Evolutionary conservation across 2,329 filamentous ascomycete species (phyloP).

Genomic region (Pyrenochaeta sp.): DNA sequence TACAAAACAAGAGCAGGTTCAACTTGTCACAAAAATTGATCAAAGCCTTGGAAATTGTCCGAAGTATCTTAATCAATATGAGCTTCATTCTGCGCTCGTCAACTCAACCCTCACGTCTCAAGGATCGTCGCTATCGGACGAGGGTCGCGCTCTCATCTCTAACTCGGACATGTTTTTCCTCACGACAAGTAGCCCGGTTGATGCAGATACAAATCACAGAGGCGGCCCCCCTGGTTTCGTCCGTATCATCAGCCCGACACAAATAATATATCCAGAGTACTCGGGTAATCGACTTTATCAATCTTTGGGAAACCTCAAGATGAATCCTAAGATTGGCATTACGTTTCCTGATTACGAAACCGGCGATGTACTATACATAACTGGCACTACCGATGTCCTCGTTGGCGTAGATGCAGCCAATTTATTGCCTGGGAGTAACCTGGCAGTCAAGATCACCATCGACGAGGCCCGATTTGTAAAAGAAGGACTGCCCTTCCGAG

Average conservation of each 20-base stretch:
- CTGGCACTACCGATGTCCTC: slow-evolving; percentile 72
- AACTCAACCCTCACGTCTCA: slow-evolving; percentile 61
- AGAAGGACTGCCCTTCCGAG: slow-evolving; percentile 73
- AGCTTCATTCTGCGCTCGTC: slow-evolving; percentile 64
- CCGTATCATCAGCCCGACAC: slow-evolving; percentile 67
- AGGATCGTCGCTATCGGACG: slow-evolving; percentile 57
- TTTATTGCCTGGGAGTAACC: slow-evolving; percentile 72
- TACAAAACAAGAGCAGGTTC: slow-evolving; percentile 50
- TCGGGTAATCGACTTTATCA: slow-evolving; percentile 87
- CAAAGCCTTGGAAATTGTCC: slow-evolving; percentile 83
- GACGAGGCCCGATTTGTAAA: slow-evolving; percentile 68
- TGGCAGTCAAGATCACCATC: slow-evolving; percentile 74
- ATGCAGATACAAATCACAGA: slow-evolving; percentile 86
- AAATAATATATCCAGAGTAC: slow-evolving; percentile 81
- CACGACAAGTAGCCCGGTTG: slow-evolving; percentile 66
- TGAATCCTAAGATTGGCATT: slow-evolving; percentile 72
- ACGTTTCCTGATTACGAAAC: slow-evolving; percentile 77
- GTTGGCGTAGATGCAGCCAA: slow-evolving; percentile 67
- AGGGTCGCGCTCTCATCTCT: slow-evolving; percentile 66
- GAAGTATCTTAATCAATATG: slow-evolving; percentile 83
- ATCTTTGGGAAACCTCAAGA: slow-evolving; percentile 77
- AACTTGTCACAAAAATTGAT: slow-evolving; percentile 72
- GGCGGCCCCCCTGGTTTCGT: slow-evolving; percentile 79
- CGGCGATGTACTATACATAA: slow-evolving; percentile 76
- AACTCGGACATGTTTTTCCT: slow-evolving; percentile 81